Base-by-base conservation (phyloP, 306 rosid genomes). In the Quercus engelmannii region DNA sequence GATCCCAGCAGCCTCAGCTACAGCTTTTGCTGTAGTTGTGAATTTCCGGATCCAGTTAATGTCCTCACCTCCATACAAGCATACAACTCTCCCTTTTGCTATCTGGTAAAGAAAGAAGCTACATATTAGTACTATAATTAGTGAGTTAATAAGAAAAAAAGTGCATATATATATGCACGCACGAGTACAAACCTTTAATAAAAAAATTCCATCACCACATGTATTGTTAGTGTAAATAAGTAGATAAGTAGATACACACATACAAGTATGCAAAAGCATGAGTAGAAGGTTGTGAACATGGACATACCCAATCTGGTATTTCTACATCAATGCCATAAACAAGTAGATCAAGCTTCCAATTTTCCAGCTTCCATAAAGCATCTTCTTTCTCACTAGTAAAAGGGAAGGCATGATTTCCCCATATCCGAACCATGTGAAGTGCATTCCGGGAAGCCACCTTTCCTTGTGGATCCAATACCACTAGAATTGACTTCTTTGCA, bases 11-110 rank as follows among this genome's bases (percentile, higher is more conserved):
- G 54, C 57, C 26, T 38, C 63, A 77, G 99, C 92, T 3, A 91
- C 82, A 5, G 10, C 11, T 74, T 74, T 64, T 41, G 90, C 90
- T 1, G 74, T 74, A 23, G 1, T 19, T 81, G 95, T 87, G 90
- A 94, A 92, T 28, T 76, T 80, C 73, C 85, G 77, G 41, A 94
- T 91, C 99, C 99, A 94, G 0, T 91, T 90, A 0, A 89, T 83
- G 67, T 91, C 89, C 54, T 91, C 93, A 15, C 97, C 92, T 85
- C 97, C 97, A 71, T 83, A 94, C 20, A 94, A 74, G 83, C 97
- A 92, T 81, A 92, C 74, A 70, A 79, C 54, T 55, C 56, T 92
- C 26, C 80, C 91, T 18, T 70, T 73, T 58, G 83, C 6, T n/a
- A 91, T 82, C 98, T 91, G 89, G 31, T 58, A 18, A 31, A 52